Evolutionary conservation across 176 grass and related monocot species (phyloP).

Genomic region (Rhynchospora tenuis): DNA sequence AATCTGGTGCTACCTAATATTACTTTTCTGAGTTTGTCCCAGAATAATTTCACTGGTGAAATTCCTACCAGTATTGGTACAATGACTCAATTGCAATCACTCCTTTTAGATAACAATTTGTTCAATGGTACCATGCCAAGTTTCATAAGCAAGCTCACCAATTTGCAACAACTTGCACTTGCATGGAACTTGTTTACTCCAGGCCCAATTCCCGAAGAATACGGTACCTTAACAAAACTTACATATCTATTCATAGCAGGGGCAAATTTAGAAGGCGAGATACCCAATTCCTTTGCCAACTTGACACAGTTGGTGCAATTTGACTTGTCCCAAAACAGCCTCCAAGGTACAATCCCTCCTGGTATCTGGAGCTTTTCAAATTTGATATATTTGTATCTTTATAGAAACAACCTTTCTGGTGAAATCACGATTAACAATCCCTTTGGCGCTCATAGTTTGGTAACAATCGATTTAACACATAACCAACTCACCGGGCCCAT

Average conservation of each 20-base stretch:
- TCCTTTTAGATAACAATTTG: constrained; percentile 24
- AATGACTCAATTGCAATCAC: constrained; percentile 21
- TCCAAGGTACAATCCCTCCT: constrained; percentile 44
- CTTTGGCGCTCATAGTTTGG: constrained; percentile 34
- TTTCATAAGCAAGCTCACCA: constrained; percentile 42
- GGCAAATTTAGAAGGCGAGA: constrained; percentile 31
- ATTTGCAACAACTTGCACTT: constrained; percentile 22
- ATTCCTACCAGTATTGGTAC: constrained; percentile 40
- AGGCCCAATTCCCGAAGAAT: constrained; percentile 33
- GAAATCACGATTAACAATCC: constrained; percentile 13
- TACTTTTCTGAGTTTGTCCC: constrained; percentile 24
- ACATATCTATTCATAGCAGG: neutral
- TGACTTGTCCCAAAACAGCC: constrained; percentile 15
- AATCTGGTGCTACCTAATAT: constrained; percentile 25
- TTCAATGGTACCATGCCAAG: constrained; percentile 33
- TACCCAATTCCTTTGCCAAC: constrained; percentile 30
- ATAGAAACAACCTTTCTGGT: constrained; percentile 21
- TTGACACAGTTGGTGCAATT: constrained; percentile 32
- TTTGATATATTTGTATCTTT: constrained; percentile 13
- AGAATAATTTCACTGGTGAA: constrained; percentile 37
- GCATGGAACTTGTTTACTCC: constrained; percentile 24
- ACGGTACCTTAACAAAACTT: constrained; percentile 37
- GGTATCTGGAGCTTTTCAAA: constrained; percentile 53
- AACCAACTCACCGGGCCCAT: constrained; percentile 53
- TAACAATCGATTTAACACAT: constrained; percentile 12